A percentile compares a stretch with the other conserved stretches of the same genome.
phyloP scores from a whole-genome alignment of 768 basidiomycete species.

The Calocybe gangraenosa region DNA sequence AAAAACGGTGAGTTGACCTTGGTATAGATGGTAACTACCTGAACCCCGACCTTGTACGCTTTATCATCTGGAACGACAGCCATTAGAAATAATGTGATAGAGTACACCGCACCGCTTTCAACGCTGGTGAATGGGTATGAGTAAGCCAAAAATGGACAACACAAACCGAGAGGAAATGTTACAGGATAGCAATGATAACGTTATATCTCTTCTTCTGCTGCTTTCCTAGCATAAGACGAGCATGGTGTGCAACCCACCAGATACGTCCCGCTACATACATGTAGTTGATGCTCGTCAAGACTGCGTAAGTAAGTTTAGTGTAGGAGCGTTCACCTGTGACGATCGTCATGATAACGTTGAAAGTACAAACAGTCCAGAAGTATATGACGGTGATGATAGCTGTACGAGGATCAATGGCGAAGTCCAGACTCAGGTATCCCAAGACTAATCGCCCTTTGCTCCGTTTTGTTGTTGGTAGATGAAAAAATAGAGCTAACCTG shows the following conservation, averaged over 20 bases:
- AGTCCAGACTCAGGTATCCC: slow-evolving; percentile 15
- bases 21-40: neutral
- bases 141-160: neutral
- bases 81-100: neutral
- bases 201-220: neutral
- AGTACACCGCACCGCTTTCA: neutral
- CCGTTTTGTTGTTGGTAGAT: neutral
- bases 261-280: too few species aligned
- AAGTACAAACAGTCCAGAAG: slow-evolving; percentile 18
- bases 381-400: slow-evolving; percentile 9
- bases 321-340: slow-evolving; percentile 17
- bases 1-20: neutral
- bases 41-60: neutral
- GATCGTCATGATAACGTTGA: slow-evolving; percentile 19
- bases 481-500: slow-evolving; percentile 19
- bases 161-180: neutral
- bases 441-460: slow-evolving; percentile 8
- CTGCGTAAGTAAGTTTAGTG: too few species aligned
- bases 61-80: neutral
- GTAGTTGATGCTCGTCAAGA: too few species aligned
- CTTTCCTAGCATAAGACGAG: neutral
- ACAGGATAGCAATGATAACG: neutral
- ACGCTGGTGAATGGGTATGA: neutral
- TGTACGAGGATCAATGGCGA: neutral
- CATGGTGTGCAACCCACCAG: neutral